These are phyloP conservation scores for Papiliotrema fonsecae DNA, from an alignment of 1,284 basidiomycete genomes.

Conservation along the genomic window DNA sequence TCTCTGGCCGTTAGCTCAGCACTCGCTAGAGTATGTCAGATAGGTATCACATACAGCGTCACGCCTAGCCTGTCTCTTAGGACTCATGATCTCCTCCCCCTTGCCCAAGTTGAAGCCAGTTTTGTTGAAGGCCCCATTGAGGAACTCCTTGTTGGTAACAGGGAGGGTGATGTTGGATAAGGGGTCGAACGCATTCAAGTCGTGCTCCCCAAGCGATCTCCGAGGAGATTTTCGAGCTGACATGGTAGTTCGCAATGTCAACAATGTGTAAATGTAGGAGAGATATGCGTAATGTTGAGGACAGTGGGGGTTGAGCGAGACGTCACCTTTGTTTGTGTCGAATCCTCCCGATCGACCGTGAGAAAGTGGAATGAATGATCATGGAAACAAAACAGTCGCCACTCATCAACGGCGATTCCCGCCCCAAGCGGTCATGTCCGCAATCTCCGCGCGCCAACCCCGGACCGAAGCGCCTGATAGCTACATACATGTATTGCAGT, in stretches of 20 bases:
- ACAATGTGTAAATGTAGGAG: not conserved
- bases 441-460: too few relatives aligned
- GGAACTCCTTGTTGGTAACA: not conserved
- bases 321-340: slow-evolving; percentile 3
- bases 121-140: not conserved
- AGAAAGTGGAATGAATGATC: slow-evolving; percentile 8
- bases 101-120: not conserved
- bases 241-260: not conserved
- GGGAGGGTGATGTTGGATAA: not conserved
- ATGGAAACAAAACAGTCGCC: not conserved
- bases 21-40: too few relatives aligned
- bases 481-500: too few relatives aligned
- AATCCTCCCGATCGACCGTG: slow-evolving; percentile 4
- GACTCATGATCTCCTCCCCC: not conserved
- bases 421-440: too few relatives aligned
- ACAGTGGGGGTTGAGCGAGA: not conserved
- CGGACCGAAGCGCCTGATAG: too few relatives aligned
- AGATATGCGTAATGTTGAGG: not conserved
- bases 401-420: not conserved
- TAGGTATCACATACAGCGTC: not conserved
- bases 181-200: not conserved
- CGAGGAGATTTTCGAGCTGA: not conserved
- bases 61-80: not conserved
- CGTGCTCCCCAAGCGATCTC: not conserved
- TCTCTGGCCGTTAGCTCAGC: slow-evolving; percentile 15